These are phyloP conservation scores for Taxillus chinensis DNA, from an alignment of 164 flowering plant species.

Conservation along the genomic window DNA sequence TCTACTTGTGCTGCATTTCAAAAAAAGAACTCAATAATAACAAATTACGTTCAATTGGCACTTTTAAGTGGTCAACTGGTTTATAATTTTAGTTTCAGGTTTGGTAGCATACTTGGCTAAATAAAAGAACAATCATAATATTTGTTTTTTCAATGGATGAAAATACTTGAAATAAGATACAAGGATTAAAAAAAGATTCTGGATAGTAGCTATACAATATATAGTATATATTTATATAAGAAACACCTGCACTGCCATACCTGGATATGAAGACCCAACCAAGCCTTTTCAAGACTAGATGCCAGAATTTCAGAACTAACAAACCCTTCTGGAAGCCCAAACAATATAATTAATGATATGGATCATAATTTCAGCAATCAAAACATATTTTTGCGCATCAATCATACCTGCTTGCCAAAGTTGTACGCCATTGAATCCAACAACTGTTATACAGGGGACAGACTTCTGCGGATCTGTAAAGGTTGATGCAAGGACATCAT, in stretches of 20 bases:
- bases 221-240: background rate
- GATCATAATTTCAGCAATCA: background rate
- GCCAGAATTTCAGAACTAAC: conserved; percentile 49
- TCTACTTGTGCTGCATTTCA: no score
- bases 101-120: no score
- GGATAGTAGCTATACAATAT: no score
- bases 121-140: no score
- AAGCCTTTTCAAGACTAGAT: conserved; percentile 55
- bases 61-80: no score
- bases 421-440: conserved; percentile 68
- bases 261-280: conserved; percentile 68
- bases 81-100: no score
- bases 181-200: no score
- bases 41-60: no score
- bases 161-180: no score
- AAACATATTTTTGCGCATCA: background rate
- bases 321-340: conserved; percentile 43
- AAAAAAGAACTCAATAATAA: no score
- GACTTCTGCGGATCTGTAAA: conserved; percentile 65
- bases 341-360: background rate
- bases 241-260: conserved; percentile 18
- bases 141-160: no score
- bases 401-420: conserved; percentile 61
- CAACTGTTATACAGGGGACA: conserved; percentile 54
- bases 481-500: conserved; percentile 29